Conservation (phyloP, 1,284 basidiomycete genomes). For the Rhodotorula glutinis region DNA sequence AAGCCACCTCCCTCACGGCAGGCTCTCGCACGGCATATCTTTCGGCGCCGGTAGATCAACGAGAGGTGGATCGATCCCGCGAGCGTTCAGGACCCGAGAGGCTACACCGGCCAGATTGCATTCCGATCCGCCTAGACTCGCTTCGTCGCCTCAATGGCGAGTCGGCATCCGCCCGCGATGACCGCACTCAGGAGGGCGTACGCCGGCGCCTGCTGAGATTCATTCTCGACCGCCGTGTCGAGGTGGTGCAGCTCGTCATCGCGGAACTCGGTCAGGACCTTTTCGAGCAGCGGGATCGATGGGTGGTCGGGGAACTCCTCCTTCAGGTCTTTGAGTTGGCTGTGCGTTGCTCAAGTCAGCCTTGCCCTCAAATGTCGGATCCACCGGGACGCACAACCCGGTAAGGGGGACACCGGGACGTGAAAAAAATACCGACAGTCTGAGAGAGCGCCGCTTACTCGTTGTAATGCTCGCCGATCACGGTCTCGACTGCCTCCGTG, state of each 20-base stretch:
- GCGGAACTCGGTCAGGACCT: conserved; percentile 78
- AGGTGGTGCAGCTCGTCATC: conserved; percentile 95
- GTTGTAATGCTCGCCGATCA: conserved; percentile 97
- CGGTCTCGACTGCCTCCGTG: conserved; percentile 95
- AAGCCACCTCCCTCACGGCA: no score
- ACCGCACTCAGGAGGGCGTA: conserved; percentile 84
- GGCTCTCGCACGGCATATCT: no score
- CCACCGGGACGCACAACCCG: no score
- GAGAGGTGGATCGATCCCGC: no score
- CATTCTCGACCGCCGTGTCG: conserved; percentile 83
- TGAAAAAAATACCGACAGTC: no score
- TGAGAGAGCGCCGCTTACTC: no score
- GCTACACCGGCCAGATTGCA: no score
- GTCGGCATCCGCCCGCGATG: conserved; percentile 79
- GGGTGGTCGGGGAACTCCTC: conserved; percentile 54
- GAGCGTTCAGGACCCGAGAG: no score
- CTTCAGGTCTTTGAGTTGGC: conserved; percentile 65
- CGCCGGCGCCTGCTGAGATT: conserved; percentile 85
- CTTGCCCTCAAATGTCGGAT: no score
- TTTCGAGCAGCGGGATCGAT: conserved; percentile 70
- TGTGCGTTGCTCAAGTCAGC: conserved; percentile 45
- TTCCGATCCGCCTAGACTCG: conserved; percentile 54
- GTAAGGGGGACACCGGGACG: no score
- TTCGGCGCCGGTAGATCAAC: no score
- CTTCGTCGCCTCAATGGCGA: conserved; percentile 85